Evolutionary conservation across 306 rosid genomes (phyloP), one percentile per base, ranked within the genome.

Genomic region (Arachis hypogaea): DNA sequence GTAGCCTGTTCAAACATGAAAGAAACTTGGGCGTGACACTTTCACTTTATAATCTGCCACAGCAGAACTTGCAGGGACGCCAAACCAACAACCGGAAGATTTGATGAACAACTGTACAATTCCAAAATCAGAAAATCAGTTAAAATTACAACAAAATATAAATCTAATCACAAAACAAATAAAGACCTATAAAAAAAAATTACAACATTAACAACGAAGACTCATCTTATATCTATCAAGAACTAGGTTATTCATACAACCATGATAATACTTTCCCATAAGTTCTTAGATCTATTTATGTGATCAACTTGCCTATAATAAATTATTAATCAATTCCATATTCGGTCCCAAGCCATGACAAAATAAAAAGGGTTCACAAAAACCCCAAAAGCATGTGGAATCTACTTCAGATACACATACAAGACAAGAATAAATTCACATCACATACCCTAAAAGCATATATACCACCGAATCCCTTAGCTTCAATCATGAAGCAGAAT

Each of bases 1-100:
- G 63, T 78, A 66, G 85, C 90, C 80, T 57, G 75, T 70, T 86
- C 85, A 82, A 80, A 86, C 90, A 86, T 86, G 85, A 86, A 86
- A 80, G 76, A 86, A 76, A 75, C 69, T 86, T 73, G 63, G 62
- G 51, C 69, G 11, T 58, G 59, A 79, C 84, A 72, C 81, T 81
- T 85, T 82, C 84, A 75, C 75, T 81, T 76, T 73, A 64, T 47
- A 76, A 79, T 76, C 82, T 76, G 78, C 78, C 49, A 22, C 69
- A 46, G 76, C 38, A 28, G 72, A 65, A 50, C 77, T 68, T 62
- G 84, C 81, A 85, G 16, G 49, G 28, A 59, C 43, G 33, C 75
- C 44, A 55, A 42, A 46, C 47, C 56, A 76, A 41, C 51, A 72
- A 67, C 38, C 5, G 12, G 18, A 36, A 66, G 14, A 45, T 67